Evolutionary conservation across 257 asterid species (phyloP).

Genomic region (Forsythia viridissima): DNA sequence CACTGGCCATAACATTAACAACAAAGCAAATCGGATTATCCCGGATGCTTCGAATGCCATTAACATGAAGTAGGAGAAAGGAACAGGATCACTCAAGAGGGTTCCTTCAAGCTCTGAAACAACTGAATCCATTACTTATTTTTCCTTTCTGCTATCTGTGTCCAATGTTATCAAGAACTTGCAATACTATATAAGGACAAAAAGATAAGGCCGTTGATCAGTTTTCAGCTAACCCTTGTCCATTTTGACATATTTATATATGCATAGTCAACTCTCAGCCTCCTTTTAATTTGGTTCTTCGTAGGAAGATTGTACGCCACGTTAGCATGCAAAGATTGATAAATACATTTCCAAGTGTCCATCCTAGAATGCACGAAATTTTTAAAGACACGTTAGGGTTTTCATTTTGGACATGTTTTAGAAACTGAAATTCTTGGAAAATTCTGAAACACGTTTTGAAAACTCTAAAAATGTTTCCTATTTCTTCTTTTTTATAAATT

Average conservation of each 20-base stretch:
- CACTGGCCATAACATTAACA: conserved; percentile 62
- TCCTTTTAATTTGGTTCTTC: conserved; percentile 1
- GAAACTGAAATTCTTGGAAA: too few relatives aligned
- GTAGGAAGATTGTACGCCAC: not conserved
- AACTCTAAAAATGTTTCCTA: too few relatives aligned
- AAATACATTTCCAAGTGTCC: too few relatives aligned
- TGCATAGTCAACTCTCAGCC: not conserved
- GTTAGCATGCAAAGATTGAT: too few relatives aligned
- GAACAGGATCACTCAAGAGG: conserved; percentile 57
- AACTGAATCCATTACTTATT: conserved; percentile 41
- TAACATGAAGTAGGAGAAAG: conserved; percentile 81
- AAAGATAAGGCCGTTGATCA: conserved; percentile 55
- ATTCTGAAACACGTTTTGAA: too few relatives aligned
- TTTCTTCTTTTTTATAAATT: too few relatives aligned
- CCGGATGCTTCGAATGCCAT: conserved; percentile 91
- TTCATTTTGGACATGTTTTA: too few relatives aligned
- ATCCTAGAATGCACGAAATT: too few relatives aligned
- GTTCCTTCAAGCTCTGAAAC: conserved; percentile 75
- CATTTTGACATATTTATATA: conserved; percentile 33
- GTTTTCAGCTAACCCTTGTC: conserved; percentile 44
- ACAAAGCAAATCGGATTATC: conserved; percentile 54
- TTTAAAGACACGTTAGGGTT: too few relatives aligned
- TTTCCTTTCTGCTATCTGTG: not conserved
- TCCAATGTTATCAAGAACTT: conserved; percentile 7
- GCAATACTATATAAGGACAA: conserved; percentile 30